phyloP scores from a whole-genome alignment of 1,284 basidiomycete genomes.

The Neolentinus lepideus region DNA sequence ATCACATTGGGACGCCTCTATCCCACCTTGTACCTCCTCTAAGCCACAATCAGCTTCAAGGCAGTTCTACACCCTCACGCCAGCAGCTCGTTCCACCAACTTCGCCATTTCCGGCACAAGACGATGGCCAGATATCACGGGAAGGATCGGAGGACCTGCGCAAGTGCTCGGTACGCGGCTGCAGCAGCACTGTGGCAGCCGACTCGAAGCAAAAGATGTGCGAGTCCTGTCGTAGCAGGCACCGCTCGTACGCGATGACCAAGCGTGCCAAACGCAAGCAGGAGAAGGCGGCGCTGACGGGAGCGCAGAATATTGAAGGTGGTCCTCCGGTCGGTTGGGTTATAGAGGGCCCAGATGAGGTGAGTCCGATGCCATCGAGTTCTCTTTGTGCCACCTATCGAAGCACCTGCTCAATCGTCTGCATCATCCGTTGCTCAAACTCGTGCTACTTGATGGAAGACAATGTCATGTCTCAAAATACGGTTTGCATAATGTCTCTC shows the following conservation, averaged over 20 bases:
- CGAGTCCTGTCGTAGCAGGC: constrained; percentile 39
- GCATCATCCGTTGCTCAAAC: no score
- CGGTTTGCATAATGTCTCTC: no score
- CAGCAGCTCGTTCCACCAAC: no score
- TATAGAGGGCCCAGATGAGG: not conserved
- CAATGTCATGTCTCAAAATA: no score
- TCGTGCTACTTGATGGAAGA: no score
- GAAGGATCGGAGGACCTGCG: not conserved
- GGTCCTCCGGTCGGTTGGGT: constrained; percentile 3
- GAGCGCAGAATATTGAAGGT: constrained; percentile 11
- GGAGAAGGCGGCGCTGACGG: constrained; percentile 38
- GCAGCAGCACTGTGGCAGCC: not conserved
- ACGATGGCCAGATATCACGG: not conserved
- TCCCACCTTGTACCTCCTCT: no score
- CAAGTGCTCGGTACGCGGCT: not conserved
- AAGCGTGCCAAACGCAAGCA: constrained; percentile 43
- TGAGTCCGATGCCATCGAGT: not conserved
- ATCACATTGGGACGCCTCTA: no score
- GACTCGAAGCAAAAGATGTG: constrained; percentile 37
- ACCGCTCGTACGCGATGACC: constrained; percentile 43
- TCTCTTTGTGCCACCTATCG: no score
- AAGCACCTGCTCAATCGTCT: no score
- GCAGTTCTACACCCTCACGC: no score
- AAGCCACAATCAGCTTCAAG: no score
- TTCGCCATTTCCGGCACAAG: no score